Evolutionary conservation across 208 protist species (phyloP), one percentile per base, ranked within the genome.

Genomic region (Trypanosoma boissoni): DNA sequence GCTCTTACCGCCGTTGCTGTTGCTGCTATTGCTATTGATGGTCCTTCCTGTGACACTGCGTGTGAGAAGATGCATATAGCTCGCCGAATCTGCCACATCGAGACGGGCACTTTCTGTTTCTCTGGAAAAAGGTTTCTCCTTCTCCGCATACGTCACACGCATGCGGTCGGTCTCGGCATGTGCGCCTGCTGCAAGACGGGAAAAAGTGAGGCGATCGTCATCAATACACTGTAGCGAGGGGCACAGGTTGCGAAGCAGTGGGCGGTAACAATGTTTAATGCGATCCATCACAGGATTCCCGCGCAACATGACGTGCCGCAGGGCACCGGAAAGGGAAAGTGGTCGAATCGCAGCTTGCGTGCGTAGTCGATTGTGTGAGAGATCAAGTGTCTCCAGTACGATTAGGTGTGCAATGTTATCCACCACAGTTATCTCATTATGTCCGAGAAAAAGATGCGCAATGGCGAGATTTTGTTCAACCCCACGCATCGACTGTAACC

Each of bases 331-430:
- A 10, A 95, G 72, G 3, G 88, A 95, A 51, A 95, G 63, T 29
- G 80, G 76, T 6, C 88, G 82, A 2, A 95, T 36, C 7, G 80
- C 68, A 6, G 54, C 29, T 41, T 82, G 68, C 28, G 78, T 83
- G 24, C 62, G 66, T 0, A 95, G 65, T 29, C 59, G 45, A 57
- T 95, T 95, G 58, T 82, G 76, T 4, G 78, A 76, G 26, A 95
- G 55, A 51, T 95, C 88, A 34, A 95, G 78, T n/a, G 88, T 95
- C 55, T 95, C 80, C 4, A 94, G 74, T n/a, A 92, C 51, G 28
- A 90, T 46, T 29, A 92, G 66, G 58, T 90, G 88, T 5, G 83
- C 80, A 29, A 95, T 69, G 6, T 83, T 83, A 27, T 87, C 78
- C 0, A 92, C 70, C 1, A 75, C 29, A 3, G 46, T 34, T 37